Percentiles rank a stretch among this genome's conserved stretches.
These are phyloP conservation scores for Boletus reticulatus DNA, from an alignment of 768 basidiomycete genomes.

Conservation along the genomic window DNA sequence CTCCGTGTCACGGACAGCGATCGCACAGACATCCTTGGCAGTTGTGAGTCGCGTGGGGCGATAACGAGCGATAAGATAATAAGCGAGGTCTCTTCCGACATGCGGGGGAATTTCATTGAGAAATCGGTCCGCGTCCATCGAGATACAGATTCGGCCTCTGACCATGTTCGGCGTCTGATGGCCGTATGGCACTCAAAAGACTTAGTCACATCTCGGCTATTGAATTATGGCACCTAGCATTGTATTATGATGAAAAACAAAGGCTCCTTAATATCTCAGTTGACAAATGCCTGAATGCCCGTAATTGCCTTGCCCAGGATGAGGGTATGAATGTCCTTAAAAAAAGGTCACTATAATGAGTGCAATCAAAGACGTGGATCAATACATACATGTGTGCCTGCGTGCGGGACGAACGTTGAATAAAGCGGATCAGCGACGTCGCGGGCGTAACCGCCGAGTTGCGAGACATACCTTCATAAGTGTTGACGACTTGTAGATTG, in stretches of 20 bases:
- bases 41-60: not conserved
- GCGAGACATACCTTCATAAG: constrained; percentile 72
- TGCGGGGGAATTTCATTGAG: not conserved
- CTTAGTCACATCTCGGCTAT: too few species aligned
- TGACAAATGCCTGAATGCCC: constrained; percentile 81
- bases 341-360: constrained; percentile 7
- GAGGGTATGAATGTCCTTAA: constrained; percentile 90
- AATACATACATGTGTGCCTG: constrained; percentile 58
- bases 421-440: constrained; percentile 1
- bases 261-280: constrained; percentile 30
- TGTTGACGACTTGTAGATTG: constrained; percentile 94
- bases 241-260: not conserved
- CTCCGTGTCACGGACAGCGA: not conserved
- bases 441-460: not conserved
- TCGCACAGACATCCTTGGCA: not conserved
- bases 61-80: not conserved
- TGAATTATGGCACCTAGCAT: too few species aligned
- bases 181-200: too few species aligned
- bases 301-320: constrained; percentile 94
- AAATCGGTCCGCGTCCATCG: not conserved
- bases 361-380: not conserved
- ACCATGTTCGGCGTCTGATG: too few species aligned
- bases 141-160: not conserved
- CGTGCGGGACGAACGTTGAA: not conserved
- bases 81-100: not conserved